Percentiles rank a stretch among this genome's conserved stretches.
Conservation (phyloP, 805 yeast species). For the Spathaspora arborariae region DNA sequence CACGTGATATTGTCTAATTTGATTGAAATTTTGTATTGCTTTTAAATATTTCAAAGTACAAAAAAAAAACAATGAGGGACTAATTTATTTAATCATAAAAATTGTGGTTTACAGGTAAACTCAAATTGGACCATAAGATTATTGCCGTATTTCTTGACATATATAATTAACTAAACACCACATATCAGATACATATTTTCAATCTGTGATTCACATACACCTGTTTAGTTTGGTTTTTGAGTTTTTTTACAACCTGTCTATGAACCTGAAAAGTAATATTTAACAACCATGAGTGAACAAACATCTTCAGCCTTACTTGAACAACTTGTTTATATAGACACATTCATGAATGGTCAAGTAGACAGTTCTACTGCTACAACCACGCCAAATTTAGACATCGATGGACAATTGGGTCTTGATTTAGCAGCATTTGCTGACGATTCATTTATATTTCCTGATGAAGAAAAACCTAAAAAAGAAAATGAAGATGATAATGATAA, state of each 20-base stretch:
- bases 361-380: constrained; percentile 19
- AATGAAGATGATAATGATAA: constrained; percentile 10
- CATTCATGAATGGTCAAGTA: constrained; percentile 57
- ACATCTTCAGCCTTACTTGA: constrained; percentile 53
- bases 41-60: background rate
- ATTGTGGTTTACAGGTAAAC: background rate
- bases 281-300: constrained; percentile 5
- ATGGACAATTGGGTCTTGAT: constrained; percentile 46
- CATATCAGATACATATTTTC: background rate
- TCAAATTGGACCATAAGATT: background rate
- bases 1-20: background rate
- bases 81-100: background rate
- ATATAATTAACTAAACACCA: background rate
- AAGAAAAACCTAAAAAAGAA: constrained; percentile 52
- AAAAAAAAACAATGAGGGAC: background rate
- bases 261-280: background rate
- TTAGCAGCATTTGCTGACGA: constrained; percentile 82
- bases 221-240: background rate
- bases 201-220: background rate
- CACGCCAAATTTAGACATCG: constrained; percentile 39
- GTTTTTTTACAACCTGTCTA: background rate
- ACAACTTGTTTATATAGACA: constrained; percentile 77
- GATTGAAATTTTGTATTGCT: background rate
- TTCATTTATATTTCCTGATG: constrained; percentile 76
- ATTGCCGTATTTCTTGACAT: background rate